Conservation (phyloP, 1,284 basidiomycete genomes). For the Fomes fomentarius region DNA sequence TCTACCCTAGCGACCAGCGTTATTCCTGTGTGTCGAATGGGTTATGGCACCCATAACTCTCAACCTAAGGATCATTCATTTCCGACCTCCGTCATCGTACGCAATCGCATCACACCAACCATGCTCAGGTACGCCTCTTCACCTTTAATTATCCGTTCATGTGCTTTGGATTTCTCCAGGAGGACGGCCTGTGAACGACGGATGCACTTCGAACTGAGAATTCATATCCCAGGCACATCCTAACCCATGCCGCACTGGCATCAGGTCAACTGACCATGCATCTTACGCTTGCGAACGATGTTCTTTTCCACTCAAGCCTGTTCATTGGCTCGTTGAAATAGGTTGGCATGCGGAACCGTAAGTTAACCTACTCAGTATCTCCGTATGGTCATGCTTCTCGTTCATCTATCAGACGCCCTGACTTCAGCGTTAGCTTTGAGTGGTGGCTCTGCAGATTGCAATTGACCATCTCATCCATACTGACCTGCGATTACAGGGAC, state of each 20-base stretch:
- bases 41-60: too few species aligned
- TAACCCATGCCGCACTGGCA: neutral
- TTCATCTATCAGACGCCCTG: neutral
- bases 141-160: neutral
- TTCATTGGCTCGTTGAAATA: too few species aligned
- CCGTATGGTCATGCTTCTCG: neutral
- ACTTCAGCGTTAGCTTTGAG: too few species aligned
- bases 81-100: too few species aligned
- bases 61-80: too few species aligned
- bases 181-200: neutral
- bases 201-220: neutral
- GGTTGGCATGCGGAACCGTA: neutral
- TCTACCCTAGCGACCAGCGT: too few species aligned
- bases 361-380: neutral
- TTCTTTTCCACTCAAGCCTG: too few species aligned
- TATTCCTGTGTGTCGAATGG: too few species aligned
- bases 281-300: neutral
- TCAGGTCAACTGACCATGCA: conserved; percentile 1
- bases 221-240: neutral
- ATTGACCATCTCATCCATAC: too few species aligned
- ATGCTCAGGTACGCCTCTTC: conserved; percentile 2
- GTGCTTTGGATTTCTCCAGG: conserved; percentile 7
- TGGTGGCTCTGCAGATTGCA: too few species aligned
- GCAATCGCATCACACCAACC: neutral
- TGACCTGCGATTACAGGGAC: too few species aligned